Conservation (phyloP, 176 grass and related monocot genomes). For the Metroxylon sagu region DNA sequence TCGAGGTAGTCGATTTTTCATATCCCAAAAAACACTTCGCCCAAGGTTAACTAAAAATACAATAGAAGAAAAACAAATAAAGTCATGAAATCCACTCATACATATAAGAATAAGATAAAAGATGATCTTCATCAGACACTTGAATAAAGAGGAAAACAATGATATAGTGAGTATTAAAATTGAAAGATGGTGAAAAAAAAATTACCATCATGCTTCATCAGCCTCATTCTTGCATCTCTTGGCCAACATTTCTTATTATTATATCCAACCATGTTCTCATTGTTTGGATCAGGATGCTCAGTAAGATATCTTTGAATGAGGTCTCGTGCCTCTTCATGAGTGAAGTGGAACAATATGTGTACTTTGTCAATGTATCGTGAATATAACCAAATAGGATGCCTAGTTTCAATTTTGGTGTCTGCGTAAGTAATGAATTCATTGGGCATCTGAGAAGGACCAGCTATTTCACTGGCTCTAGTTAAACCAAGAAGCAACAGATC, state of each 20-base stretch:
- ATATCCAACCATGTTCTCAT: slow-evolving; percentile 99
- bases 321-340: slow-evolving; percentile 90
- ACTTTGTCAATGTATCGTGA: slow-evolving; percentile 95
- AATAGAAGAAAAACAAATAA: not conserved
- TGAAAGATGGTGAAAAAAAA: not conserved
- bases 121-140: no score
- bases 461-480: slow-evolving; percentile 87
- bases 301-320: slow-evolving; percentile 96
- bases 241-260: slow-evolving; percentile 99
- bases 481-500: slow-evolving; percentile 96
- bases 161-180: no score
- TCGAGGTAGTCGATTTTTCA: slow-evolving; percentile 94
- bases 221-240: slow-evolving; percentile 97
- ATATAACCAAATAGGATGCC: slow-evolving; percentile 92
- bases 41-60: slow-evolving; percentile 67
- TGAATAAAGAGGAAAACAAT: no score
- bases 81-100: not conserved
- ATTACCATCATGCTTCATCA: slow-evolving; percentile 97
- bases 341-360: slow-evolving; percentile 95
- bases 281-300: slow-evolving; percentile 98
- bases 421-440: slow-evolving; percentile 96
- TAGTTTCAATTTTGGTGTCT: slow-evolving; percentile 87
- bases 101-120: no score
- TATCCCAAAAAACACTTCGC: slow-evolving; percentile 99
- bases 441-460: slow-evolving; percentile 89